A percentile compares a stretch with the other conserved stretches of the same genome.
phyloP scores from a whole-genome alignment of 1,284 basidiomycete genomes.

The Austropuccinia psidii region DNA sequence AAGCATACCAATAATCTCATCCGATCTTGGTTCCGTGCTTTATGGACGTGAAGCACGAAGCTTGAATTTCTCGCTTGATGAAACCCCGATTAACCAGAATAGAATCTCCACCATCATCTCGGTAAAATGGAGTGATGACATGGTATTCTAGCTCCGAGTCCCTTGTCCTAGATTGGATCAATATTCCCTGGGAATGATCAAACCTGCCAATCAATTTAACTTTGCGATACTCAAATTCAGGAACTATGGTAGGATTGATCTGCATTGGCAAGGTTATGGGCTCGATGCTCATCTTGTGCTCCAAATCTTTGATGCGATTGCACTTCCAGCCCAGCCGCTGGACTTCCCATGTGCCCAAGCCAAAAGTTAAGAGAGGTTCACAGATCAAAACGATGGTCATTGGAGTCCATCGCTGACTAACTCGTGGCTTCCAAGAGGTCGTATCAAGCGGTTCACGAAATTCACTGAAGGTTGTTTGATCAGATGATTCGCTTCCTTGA shows the following conservation, averaged over 20 bases:
- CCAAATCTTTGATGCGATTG: slow-evolving; percentile 82
- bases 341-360: slow-evolving; percentile 86
- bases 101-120: slow-evolving; percentile 55
- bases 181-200: slow-evolving; percentile 66
- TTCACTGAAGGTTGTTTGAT: too few relatives aligned
- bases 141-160: slow-evolving; percentile 82
- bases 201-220: slow-evolving; percentile 69
- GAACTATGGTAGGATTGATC: slow-evolving; percentile 57
- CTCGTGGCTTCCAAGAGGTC: slow-evolving; percentile 14
- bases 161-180: slow-evolving; percentile 74
- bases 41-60: slow-evolving; percentile 41
- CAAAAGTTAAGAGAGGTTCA: slow-evolving; percentile 83
- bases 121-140: slow-evolving; percentile 72
- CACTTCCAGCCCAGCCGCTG: slow-evolving; percentile 92
- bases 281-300: slow-evolving; percentile 74
- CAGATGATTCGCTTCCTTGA: too few relatives aligned
- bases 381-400: slow-evolving; percentile 67
- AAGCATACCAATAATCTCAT: slow-evolving; percentile 59
- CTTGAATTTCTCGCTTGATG: slow-evolving; percentile 58
- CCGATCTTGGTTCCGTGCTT: slow-evolving; percentile 40
- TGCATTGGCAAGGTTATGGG: slow-evolving; percentile 71
- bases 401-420: slow-evolving; percentile 47
- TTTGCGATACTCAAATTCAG: slow-evolving; percentile 78
- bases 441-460: slow-evolving; percentile 22
- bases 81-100: slow-evolving; percentile 89